Evolutionary conservation across 23 red algal genomes (phyloP).

Genomic region (Pyropia yezoensis): DNA sequence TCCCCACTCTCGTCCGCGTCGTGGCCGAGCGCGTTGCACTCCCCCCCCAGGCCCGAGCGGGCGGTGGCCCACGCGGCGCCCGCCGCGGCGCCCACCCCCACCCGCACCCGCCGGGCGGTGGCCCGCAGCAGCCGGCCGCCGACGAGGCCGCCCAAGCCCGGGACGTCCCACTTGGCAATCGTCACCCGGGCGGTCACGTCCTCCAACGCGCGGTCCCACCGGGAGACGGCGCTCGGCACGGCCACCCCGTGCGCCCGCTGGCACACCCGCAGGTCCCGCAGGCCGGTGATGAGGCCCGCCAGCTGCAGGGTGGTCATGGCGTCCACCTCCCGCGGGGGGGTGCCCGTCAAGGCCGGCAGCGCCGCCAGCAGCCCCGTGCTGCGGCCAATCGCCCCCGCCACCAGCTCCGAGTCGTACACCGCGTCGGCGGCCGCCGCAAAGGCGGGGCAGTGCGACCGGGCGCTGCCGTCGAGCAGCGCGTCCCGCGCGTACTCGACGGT

Average conservation of each 20-base stretch:
- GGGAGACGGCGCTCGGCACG: neutral
- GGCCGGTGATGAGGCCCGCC: constrained; percentile 7
- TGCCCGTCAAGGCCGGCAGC: constrained; percentile 5
- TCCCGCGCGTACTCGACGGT: constrained; percentile 12
- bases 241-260: constrained; percentile 21
- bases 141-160: constrained; percentile 22
- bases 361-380: neutral
- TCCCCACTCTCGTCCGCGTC: constrained; percentile 25
- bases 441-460: constrained; percentile 1
- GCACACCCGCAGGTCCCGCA: constrained; percentile 30
- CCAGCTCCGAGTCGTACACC: neutral
- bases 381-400: neutral
- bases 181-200: constrained; percentile 9
- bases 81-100: neutral
- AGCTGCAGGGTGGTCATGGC: neutral
- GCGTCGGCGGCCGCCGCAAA: neutral
- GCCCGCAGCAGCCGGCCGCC: constrained; percentile 26
- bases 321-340: neutral
- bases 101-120: constrained; percentile 5
- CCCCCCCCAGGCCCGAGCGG: neutral
- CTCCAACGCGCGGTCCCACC: constrained; percentile 16
- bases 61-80: constrained; percentile 4
- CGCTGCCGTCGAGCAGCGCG: constrained; percentile 12
- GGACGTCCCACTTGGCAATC: constrained; percentile 24
- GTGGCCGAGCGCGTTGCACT: constrained; percentile 36